A percentile compares a stretch with the other conserved stretches of the same genome.
phyloP scores from a whole-genome alignment of 129 eudicot genomes.

The Tagetes patula region DNA sequence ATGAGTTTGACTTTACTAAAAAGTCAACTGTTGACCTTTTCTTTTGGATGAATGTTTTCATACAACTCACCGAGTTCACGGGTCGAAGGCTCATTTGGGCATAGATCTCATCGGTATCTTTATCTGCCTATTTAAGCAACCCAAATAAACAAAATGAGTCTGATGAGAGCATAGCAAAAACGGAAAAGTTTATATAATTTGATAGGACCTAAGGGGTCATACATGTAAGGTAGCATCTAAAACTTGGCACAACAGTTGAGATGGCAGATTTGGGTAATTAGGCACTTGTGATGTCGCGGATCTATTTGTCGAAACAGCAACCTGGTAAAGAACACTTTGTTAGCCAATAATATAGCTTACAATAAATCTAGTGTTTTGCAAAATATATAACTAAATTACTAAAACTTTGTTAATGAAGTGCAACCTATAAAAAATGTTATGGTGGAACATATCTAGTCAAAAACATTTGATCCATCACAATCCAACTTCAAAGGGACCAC shows the following conservation, averaged over 20 bases:
- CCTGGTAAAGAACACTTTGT: constrained; percentile 43
- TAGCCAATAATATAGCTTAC: constrained; percentile 16
- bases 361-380: neutral
- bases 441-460: neutral
- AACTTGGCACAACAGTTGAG: constrained; percentile 96
- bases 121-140: constrained; percentile 69
- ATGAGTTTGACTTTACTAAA: constrained; percentile 1
- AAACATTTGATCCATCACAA: constrained; percentile 9
- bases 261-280: constrained; percentile 87
- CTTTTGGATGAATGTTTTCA: neutral
- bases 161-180: neutral
- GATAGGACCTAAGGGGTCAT: constrained; percentile 27
- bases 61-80: constrained; percentile 75
- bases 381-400: neutral
- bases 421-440: neutral
- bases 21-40: constrained; percentile 16
- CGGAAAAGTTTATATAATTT: neutral
- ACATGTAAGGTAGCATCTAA: constrained; percentile 88
- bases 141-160: neutral
- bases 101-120: constrained; percentile 94
- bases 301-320: constrained; percentile 90
- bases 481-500: constrained; percentile 23
- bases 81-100: constrained; percentile 99
- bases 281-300: constrained; percentile 96
- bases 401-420: neutral